Percentiles rank a stretch among this genome's conserved stretches.
Conservation (phyloP, 345 rosid species). For the Arabidopsis arenosa region DNA sequence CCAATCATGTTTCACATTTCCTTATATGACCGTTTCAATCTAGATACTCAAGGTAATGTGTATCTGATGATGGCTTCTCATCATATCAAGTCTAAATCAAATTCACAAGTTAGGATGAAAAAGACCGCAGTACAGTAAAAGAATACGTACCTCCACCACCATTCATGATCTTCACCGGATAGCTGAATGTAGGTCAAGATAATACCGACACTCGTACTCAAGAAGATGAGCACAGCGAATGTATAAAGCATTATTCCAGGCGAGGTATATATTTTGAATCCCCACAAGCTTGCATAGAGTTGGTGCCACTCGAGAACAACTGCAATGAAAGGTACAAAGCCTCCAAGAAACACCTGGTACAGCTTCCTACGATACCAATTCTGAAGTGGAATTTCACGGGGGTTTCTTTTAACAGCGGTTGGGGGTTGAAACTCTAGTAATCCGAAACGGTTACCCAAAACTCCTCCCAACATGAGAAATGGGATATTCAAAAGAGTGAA, state of each 20-base stretch:
- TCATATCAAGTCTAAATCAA: neutral
- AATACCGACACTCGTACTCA: conserved; percentile 62
- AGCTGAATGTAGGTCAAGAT: conserved; percentile 85
- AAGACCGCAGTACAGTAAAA: conserved; percentile 12
- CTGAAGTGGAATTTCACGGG: conserved; percentile 64
- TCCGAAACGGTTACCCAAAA: conserved; percentile 61
- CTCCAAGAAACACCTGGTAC: conserved; percentile 70
- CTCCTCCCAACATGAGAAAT: conserved; percentile 76
- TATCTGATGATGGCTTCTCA: neutral
- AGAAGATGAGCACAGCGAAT: conserved; percentile 60
- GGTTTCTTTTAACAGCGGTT: conserved; percentile 55
- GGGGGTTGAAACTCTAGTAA: conserved; percentile 66
- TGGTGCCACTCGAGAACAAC: conserved; percentile 74
- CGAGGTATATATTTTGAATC: conserved; percentile 67
- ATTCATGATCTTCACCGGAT: conserved; percentile 82
- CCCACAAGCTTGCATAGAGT: conserved; percentile 74
- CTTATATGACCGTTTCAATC: neutral
- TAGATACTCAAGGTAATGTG: neutral
- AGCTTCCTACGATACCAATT: conserved; percentile 73
- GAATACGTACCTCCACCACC: conserved; percentile 95
- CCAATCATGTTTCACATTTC: conserved; percentile 20
- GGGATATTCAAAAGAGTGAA: conserved; percentile 57
- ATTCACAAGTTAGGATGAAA: neutral
- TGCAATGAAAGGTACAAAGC: conserved; percentile 75
- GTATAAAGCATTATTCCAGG: conserved; percentile 66